Evolutionary conservation across 805 yeast species (phyloP).

Genomic region (Cephaloascus albidus): DNA sequence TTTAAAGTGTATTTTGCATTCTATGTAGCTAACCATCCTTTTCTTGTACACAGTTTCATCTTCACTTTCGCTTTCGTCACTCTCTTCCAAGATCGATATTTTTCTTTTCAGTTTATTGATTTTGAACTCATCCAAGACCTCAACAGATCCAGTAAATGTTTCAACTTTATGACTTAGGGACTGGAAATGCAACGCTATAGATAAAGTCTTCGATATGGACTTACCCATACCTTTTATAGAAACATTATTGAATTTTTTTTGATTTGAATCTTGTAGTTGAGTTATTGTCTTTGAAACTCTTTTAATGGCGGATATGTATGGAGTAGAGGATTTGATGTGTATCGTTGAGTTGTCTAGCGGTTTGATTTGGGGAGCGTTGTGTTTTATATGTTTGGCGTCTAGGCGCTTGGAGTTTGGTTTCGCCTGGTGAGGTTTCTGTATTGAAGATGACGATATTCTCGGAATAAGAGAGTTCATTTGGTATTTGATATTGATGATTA

Average conservation of each 20-base stretch:
- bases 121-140: conserved; percentile 63
- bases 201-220: conserved; percentile 51
- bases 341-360: not conserved
- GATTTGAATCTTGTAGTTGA: not conserved
- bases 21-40: conserved; percentile 39
- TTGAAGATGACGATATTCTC: too few relatives aligned
- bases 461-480: too few relatives aligned
- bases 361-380: not conserved
- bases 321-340: not conserved
- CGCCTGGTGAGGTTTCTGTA: too few relatives aligned
- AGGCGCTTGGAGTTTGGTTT: not conserved
- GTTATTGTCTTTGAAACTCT: not conserved
- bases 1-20: conserved; percentile 29
- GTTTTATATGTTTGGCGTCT: not conserved
- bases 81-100: conserved; percentile 3
- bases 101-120: conserved; percentile 2
- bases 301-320: not conserved
- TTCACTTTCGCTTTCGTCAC: conserved; percentile 14
- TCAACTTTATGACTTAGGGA: conserved; percentile 43
- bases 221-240: not conserved
- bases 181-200: conserved; percentile 53
- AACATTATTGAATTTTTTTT: not conserved
- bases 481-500: too few relatives aligned
- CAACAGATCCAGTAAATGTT: conserved; percentile 51
- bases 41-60: conserved; percentile 25